These are phyloP conservation scores for Candida corydali DNA, from an alignment of 805 yeast species.

Conservation along the genomic window DNA sequence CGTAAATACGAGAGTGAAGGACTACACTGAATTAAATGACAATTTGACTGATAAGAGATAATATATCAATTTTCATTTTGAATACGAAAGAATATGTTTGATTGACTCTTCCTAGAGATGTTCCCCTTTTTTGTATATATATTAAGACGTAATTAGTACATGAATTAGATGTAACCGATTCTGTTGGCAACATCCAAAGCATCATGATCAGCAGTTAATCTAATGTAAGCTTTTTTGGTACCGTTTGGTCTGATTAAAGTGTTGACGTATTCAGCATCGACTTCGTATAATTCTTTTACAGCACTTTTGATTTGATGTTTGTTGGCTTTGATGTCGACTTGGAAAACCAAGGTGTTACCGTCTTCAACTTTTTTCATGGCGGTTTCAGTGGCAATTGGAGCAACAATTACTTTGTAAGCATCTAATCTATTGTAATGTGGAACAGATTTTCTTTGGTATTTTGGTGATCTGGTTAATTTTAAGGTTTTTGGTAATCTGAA, in stretches of 20 bases:
- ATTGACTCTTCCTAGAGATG: no score
- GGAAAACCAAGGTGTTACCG: constrained; percentile 98
- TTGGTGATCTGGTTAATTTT: constrained; percentile 90
- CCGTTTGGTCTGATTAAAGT: constrained; percentile 98
- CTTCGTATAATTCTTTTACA: constrained; percentile 96
- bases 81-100: no score
- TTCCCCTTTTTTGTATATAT: constrained; percentile 4
- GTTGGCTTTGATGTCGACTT: constrained; percentile 96
- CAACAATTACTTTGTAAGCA: constrained; percentile 88
- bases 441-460: constrained; percentile 91
- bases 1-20: no score
- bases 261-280: constrained; percentile 90
- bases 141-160: neutral
- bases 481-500: constrained; percentile 98
- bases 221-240: constrained; percentile 99
- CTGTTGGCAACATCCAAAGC: constrained; percentile 99
- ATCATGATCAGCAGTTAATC: constrained; percentile 98
- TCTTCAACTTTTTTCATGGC: constrained; percentile 99
- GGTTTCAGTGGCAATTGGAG: constrained; percentile 96
- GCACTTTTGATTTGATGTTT: constrained; percentile 98
- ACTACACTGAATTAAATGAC: no score
- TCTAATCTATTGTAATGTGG: constrained; percentile 98
- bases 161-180: constrained; percentile 90
- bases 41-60: no score
- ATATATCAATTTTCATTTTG: no score